Conservation (phyloP, 768 basidiomycete species). For the Russula brevipes region DNA sequence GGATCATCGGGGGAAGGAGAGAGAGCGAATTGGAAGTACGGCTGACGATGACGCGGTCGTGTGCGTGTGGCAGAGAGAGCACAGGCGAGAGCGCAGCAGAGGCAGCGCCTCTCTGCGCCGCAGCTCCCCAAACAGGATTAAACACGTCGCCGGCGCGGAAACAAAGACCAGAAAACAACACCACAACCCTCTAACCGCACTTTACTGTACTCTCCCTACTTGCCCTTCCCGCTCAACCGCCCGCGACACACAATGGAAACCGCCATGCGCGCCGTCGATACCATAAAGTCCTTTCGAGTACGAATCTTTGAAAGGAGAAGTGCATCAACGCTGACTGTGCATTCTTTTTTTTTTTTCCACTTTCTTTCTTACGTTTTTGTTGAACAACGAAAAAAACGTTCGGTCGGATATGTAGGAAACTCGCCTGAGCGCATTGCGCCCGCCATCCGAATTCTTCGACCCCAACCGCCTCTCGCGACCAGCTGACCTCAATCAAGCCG, state of each 20-base stretch:
- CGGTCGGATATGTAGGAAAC: slow-evolving; percentile 52
- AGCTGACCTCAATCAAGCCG: slow-evolving; percentile 73
- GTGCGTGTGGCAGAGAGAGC: background rate
- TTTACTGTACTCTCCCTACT: background rate
- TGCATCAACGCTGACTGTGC: background rate
- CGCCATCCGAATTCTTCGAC: slow-evolving; percentile 79
- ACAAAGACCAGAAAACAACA: too few species aligned
- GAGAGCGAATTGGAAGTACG: background rate
- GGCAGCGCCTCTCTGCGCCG: slow-evolving; percentile 9
- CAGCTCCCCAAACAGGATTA: slow-evolving; percentile 18
- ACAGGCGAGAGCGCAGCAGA: background rate
- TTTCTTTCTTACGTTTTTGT: too few species aligned
- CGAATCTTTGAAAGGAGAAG: slow-evolving; percentile 29
- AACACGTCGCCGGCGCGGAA: background rate
- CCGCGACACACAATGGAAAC: slow-evolving; percentile 50
- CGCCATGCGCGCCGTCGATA: slow-evolving; percentile 59
- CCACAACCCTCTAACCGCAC: background rate
- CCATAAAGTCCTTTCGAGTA: slow-evolving; percentile 66
- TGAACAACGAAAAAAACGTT: too few species aligned
- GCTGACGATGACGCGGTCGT: too few species aligned
- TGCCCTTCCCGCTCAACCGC: background rate
- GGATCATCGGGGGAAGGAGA: slow-evolving; percentile 48
- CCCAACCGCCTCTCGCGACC: slow-evolving; percentile 78
- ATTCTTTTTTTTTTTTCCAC: too few species aligned
- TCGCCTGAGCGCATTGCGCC: slow-evolving; percentile 66